Evolutionary conservation across 2,329 filamentous ascomycete genomes (phyloP), one percentile per base, ranked within the genome.

Genomic region (Colletotrichum liriopes): DNA sequence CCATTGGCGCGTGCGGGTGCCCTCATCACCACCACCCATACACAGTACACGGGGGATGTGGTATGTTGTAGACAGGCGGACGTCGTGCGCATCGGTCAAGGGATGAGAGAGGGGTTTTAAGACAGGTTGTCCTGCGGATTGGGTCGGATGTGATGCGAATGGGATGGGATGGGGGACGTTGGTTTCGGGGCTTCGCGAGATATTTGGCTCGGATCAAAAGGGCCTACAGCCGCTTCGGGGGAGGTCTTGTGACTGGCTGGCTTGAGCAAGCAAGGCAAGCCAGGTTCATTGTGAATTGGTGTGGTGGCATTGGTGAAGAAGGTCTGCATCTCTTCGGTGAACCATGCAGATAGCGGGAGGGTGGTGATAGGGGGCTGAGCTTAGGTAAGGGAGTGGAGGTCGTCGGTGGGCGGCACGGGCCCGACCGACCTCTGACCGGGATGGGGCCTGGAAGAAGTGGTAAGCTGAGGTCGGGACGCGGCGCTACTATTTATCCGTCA

Each of bases 361-460:
- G 16, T 52, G 56, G 11, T 55, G 49, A 56, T 35, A 51, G 51
- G 58, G 39, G 41, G 47, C 26, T 35, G 7, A 32, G 59, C 65
- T 72, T 72, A 72, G 37, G 52, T 69, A 72, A 72, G 32, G 37
- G 43, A 39, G 58, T n/a, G 45, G 65, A 69, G 52, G 47, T 29
- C 32, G 58, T 52, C 52, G 52, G 59, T 45, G 51, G 51, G 39
- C 69, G 69, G 69, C 69, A 54, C 69, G 69, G 69, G 51, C 65
- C 69, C 55, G 65, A 58, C 69, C 69, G 56, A 66, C 55, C 32
- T 29, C 54, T 39, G 35, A 56, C 65, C 41, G 58, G 65, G 45
- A 51, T 54, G 41, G n/a, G 37, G 26, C 51, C 26, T 64, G 35
- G 14, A 23, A 4, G 23, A 32, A 1, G 2, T 18, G 59, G 4